Conservation (phyloP, 257 asterid genomes). For the Penstemon davidsonii region DNA sequence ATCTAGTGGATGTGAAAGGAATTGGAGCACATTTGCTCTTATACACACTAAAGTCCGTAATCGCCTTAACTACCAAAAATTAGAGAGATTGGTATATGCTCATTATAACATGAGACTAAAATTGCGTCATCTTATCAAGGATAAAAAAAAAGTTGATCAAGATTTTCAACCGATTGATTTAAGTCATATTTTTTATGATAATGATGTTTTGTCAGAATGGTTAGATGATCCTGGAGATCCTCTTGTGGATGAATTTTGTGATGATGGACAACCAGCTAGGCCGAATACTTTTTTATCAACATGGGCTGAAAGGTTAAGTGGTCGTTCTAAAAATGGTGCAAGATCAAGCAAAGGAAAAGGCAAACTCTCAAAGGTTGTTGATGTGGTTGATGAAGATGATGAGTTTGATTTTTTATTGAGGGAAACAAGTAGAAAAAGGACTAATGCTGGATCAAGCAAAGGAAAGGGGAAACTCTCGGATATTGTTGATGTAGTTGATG, state of each 20-base stretch:
- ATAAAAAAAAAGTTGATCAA: background rate
- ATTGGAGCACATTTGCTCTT: background rate
- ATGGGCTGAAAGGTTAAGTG: background rate
- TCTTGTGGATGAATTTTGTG: background rate
- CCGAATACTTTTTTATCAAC: background rate
- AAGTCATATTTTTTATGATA: background rate
- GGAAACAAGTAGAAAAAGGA: too few relatives aligned
- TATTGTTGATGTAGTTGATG: too few relatives aligned
- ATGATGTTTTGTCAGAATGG: background rate
- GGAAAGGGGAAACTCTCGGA: too few relatives aligned
- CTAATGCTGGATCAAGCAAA: too few relatives aligned
- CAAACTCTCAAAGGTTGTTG: too few relatives aligned
- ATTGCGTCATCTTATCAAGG: background rate
- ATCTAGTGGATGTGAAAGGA: background rate
- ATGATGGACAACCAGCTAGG: conserved; percentile 8
- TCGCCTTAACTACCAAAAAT: background rate
- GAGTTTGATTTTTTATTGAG: too few relatives aligned
- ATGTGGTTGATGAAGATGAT: too few relatives aligned
- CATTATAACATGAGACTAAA: background rate
- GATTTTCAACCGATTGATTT: background rate
- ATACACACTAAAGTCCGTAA: background rate
- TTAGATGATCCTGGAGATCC: background rate
- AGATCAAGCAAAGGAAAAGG: background rate
- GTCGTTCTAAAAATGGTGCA: background rate
- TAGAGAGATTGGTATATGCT: background rate